These are phyloP conservation scores for Mortierella sp. DNA, from an alignment of 371 early-diverging fungal genomes.

Conservation along the genomic window DNA sequence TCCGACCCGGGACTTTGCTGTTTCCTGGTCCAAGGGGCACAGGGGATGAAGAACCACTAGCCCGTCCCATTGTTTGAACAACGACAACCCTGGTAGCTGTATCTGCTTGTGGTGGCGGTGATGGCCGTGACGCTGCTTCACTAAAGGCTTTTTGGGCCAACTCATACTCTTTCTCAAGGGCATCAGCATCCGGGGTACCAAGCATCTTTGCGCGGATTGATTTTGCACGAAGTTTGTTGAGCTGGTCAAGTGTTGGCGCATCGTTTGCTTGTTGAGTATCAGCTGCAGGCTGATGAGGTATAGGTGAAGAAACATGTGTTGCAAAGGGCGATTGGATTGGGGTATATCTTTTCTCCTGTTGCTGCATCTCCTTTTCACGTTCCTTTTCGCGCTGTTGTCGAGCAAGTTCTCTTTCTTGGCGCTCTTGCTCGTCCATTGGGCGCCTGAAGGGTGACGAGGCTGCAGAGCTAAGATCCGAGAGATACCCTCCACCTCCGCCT, in stretches of 20 bases:
- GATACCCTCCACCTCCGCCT: constrained; percentile 19
- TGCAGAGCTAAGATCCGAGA: constrained; percentile 46
- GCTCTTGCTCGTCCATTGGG: constrained; percentile 51
- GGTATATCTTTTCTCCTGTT: constrained; percentile 29
- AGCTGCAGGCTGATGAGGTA: constrained; percentile 21
- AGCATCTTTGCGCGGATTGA: constrained; percentile 83
- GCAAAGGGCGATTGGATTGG: constrained; percentile 52
- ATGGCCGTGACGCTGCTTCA: constrained; percentile 17
- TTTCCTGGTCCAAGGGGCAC: constrained; percentile 35
- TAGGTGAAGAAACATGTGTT: constrained; percentile 43
- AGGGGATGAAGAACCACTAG: constrained; percentile 44
- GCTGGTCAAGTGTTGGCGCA: constrained; percentile 68
- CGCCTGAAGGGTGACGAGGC: constrained; percentile 50
- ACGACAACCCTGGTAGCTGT: constrained; percentile 29
- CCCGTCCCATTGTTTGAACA: constrained; percentile 32
- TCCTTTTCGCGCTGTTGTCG: constrained; percentile 32
- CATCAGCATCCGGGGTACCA: constrained; percentile 70
- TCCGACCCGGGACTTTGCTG: constrained; percentile 37
- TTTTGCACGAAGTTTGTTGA: constrained; percentile 89
- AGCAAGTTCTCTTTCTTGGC: constrained; percentile 37
- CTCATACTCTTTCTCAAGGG: constrained; percentile 79
- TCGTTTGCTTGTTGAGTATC: constrained; percentile 30
- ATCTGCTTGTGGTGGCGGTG: not conserved
- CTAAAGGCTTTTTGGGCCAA: constrained; percentile 51
- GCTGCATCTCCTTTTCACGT: constrained; percentile 33